phyloP scores from a whole-genome alignment of 345 rosid species.

The Populus pruinosa region DNA sequence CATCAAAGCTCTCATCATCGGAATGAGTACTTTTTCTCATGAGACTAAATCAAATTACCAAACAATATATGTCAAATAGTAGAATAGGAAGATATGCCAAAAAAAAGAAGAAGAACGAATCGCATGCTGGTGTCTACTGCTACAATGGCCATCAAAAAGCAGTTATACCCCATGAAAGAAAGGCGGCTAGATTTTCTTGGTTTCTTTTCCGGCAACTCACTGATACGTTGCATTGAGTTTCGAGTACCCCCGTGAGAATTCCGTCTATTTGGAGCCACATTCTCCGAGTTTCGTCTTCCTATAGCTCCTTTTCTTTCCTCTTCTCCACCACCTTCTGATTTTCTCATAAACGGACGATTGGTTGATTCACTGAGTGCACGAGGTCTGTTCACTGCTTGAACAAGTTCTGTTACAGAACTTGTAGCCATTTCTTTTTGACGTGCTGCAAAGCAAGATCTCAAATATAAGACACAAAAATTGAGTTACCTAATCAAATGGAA shows the following conservation, averaged over 20 bases:
- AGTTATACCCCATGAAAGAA: conserved; percentile 75
- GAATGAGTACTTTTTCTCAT: conserved; percentile 44
- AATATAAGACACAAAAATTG: too few relatives aligned
- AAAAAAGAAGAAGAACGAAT: too few relatives aligned
- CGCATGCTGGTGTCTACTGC: background rate
- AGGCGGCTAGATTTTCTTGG: conserved; percentile 55
- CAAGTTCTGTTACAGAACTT: conserved; percentile 73
- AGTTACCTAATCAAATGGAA: background rate
- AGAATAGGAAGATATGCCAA: background rate
- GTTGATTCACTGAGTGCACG: conserved; percentile 78
- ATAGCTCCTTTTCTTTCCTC: conserved; percentile 28
- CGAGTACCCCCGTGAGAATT: conserved; percentile 40
- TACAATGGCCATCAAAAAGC: background rate
- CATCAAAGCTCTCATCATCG: conserved; percentile 38
- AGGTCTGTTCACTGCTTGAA: conserved; percentile 81
- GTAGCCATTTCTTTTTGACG: conserved; percentile 78
- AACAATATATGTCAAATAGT: background rate
- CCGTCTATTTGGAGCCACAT: conserved; percentile 43
- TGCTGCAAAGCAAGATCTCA: conserved; percentile 39
- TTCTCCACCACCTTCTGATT: conserved; percentile 47
- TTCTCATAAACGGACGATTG: conserved; percentile 45
- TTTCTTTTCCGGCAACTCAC: conserved; percentile 69
- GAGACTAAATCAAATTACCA: conserved; percentile 32
- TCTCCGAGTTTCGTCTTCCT: conserved; percentile 59
- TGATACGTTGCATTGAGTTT: conserved; percentile 70